Evolutionary conservation across 2,329 filamentous ascomycete genomes (phyloP).

Genomic region (Coniochaeta hoffmannii): DNA sequence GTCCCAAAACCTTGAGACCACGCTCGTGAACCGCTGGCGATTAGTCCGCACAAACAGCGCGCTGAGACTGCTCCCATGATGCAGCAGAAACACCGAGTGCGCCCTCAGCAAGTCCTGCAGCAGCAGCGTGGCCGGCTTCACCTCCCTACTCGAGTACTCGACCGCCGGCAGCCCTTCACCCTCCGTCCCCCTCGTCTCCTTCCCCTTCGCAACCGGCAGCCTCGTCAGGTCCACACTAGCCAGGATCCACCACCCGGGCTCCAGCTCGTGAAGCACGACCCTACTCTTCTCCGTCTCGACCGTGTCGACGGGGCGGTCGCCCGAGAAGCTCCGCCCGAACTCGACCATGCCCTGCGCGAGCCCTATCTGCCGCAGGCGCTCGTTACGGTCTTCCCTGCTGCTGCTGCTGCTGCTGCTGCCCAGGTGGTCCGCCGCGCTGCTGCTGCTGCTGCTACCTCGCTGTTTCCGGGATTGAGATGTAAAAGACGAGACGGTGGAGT

Average conservation of each 20-base stretch:
- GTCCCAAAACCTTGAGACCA: constrained; percentile 78
- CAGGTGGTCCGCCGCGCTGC: constrained; percentile 29
- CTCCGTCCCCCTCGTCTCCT: not conserved
- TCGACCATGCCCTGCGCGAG: constrained; percentile 94
- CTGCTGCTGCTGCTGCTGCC: constrained; percentile 31
- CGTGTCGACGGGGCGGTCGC: constrained; percentile 66
- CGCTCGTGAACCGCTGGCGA: constrained; percentile 61
- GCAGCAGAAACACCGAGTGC: constrained; percentile 77
- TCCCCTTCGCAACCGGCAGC: constrained; percentile 17
- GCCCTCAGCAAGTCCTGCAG: constrained; percentile 76
- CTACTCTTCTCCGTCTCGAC: constrained; percentile 88
- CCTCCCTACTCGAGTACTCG: constrained; percentile 85
- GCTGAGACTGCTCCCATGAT: constrained; percentile 71
- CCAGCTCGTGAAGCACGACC: constrained; percentile 79
- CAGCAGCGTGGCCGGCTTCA: constrained; percentile 74
- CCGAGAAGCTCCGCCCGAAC: constrained; percentile 83
- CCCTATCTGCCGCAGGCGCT: constrained; percentile 85
- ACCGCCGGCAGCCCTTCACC: constrained; percentile 23
- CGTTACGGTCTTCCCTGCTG: constrained; percentile 61
- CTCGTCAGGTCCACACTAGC: constrained; percentile 32
- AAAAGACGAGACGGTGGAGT: constrained; percentile 53
- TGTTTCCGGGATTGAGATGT: constrained; percentile 21
- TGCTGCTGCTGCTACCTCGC: constrained; percentile 27
- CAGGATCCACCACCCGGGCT: constrained; percentile 91
- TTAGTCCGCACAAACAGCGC: constrained; percentile 59